phyloP scores from a whole-genome alignment of 2,329 filamentous ascomycete genomes.

The Fusarium guadeloupense region DNA sequence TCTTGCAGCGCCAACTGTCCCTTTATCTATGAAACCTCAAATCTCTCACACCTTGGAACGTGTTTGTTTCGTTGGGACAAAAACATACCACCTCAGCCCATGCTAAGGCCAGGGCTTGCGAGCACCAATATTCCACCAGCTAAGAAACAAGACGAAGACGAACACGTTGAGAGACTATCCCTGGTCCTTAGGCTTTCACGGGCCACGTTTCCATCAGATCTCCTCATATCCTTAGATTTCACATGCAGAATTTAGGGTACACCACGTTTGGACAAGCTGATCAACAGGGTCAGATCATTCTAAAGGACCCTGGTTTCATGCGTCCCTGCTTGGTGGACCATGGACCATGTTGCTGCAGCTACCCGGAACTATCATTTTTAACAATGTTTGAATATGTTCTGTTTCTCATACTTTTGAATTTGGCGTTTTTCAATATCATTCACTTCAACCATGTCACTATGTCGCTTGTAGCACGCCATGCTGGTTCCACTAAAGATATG shows the following conservation, averaged over 20 bases:
- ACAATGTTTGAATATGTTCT: too few species aligned
- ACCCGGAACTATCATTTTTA: neutral
- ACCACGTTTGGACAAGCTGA: slow-evolving; percentile 2
- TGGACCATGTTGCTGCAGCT: neutral
- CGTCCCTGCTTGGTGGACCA: neutral
- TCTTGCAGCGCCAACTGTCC: neutral
- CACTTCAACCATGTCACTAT: too few species aligned
- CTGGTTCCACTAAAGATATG: too few species aligned
- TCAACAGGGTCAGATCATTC: slow-evolving; percentile 11
- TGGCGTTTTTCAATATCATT: too few species aligned
- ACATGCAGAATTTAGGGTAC: slow-evolving; percentile 5
- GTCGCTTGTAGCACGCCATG: too few species aligned
- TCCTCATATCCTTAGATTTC: slow-evolving; percentile 7
- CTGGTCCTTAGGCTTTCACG: neutral
- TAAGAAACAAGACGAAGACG: slow-evolving; percentile 9
- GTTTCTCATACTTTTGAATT: too few species aligned
- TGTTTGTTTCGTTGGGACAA: slow-evolving; percentile 10
- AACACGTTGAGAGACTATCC: slow-evolving; percentile 7
- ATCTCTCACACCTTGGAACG: neutral
- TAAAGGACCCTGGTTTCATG: neutral
- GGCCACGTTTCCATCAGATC: neutral
- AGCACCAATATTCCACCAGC: neutral
- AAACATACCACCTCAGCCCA: slow-evolving; percentile 35
- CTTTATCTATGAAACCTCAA: slow-evolving; percentile 6
- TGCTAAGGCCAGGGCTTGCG: slow-evolving; percentile 9